These are phyloP conservation scores for Onygenales sp. DNA, from an alignment of 2,329 filamentous ascomycete species.

Conservation along the genomic window DNA sequence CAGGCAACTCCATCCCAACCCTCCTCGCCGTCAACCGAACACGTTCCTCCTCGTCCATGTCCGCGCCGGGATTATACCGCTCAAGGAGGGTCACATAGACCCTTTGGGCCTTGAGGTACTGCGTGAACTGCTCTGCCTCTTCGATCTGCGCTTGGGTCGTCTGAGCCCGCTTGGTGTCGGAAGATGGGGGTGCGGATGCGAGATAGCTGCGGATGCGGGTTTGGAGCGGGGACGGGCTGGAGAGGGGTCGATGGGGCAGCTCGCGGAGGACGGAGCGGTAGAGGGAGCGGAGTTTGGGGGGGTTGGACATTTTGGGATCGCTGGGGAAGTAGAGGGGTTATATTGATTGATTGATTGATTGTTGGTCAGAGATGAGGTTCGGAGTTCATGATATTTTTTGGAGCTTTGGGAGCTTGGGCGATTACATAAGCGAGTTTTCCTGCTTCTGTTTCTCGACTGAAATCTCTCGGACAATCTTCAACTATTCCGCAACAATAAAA, in stretches of 20 bases:
- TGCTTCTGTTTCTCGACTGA: not conserved
- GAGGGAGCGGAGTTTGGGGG: constrained; percentile 54
- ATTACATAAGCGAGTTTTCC: not conserved
- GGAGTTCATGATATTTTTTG: not conserved
- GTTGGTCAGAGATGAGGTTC: not conserved
- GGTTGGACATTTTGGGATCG: constrained; percentile 10
- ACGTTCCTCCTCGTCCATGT: constrained; percentile 74
- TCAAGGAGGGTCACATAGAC: constrained; percentile 73
- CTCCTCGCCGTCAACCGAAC: constrained; percentile 73
- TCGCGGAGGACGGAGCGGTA: constrained; percentile 87
- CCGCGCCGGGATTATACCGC: constrained; percentile 88
- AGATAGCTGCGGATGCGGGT: constrained; percentile 58
- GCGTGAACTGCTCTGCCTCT: constrained; percentile 66
- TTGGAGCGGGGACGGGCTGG: constrained; percentile 60
- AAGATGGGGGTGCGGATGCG: constrained; percentile 25
- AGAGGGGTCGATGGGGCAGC: constrained; percentile 61
- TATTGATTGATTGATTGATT: not conserved
- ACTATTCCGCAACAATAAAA: not conserved
- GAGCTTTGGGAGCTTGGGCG: not conserved
- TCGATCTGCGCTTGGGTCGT: constrained; percentile 28
- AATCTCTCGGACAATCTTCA: not conserved
- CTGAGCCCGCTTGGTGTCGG: constrained; percentile 13
- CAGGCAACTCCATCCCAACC: constrained; percentile 82
- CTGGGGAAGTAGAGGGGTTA: too few relatives aligned
- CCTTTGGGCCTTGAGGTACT: constrained; percentile 77